Percentiles rank a stretch among this genome's conserved stretches.
Conservation (phyloP, 805 yeast species). For the Torulaspora franciscae region DNA sequence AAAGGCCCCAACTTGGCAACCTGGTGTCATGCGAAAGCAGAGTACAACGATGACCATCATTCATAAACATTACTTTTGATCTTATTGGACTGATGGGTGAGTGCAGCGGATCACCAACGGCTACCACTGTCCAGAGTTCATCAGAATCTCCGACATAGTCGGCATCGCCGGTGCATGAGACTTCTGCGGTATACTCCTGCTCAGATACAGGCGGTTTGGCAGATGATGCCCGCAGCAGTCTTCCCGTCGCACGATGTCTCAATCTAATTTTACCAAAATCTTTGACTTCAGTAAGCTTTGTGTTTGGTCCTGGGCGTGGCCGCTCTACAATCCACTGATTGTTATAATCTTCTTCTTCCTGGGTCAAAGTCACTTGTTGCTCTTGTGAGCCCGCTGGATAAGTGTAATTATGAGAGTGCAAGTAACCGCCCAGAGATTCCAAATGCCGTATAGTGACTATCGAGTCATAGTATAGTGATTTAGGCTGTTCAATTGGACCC, state of each 20-base stretch:
- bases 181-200: constrained; percentile 85
- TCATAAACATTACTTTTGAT: constrained; percentile 64
- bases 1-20: constrained; percentile 80
- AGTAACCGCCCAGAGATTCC: constrained; percentile 65
- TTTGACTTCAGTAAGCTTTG: constrained; percentile 35
- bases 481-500: constrained; percentile 42
- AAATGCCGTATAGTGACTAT: constrained; percentile 66
- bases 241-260: constrained; percentile 65
- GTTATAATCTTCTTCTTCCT: constrained; percentile 51
- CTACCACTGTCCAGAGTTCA: constrained; percentile 64
- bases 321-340: constrained; percentile 72
- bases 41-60: constrained; percentile 61
- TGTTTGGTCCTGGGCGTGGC: constrained; percentile 22
- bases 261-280: constrained; percentile 58
- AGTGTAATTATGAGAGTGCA: constrained; percentile 67
- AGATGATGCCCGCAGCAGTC: constrained; percentile 60
- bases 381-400: constrained; percentile 64
- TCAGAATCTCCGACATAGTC: constrained; percentile 60
- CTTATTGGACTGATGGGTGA: constrained; percentile 50
- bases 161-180: constrained; percentile 61
- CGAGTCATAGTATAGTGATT: constrained; percentile 70
- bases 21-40: constrained; percentile 66
- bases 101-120: constrained; percentile 39
- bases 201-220: constrained; percentile 83
- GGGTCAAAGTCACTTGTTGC: constrained; percentile 76